Evolutionary conservation across 345 rosid genomes (phyloP).

Genomic region (Euphorbia lathyris): DNA sequence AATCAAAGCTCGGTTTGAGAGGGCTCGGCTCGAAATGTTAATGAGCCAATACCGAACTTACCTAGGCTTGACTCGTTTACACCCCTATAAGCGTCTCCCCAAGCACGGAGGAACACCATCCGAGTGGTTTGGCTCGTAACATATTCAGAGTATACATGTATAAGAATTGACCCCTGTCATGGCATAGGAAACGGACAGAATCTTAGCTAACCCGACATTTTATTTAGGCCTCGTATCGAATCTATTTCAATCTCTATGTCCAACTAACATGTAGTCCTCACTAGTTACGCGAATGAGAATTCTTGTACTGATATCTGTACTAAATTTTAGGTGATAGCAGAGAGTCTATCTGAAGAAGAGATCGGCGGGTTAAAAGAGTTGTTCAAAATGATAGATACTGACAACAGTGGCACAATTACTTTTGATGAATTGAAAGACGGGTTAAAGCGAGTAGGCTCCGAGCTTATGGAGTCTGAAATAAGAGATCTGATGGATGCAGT

Average conservation of each 20-base stretch:
- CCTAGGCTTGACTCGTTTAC: no score
- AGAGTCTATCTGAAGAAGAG: slow-evolving; percentile 78
- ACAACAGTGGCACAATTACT: slow-evolving; percentile 69
- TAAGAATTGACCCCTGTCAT: neutral
- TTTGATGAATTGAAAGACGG: slow-evolving; percentile 68
- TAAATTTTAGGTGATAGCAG: slow-evolving; percentile 58
- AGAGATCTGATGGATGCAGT: slow-evolving; percentile 71
- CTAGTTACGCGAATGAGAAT: neutral
- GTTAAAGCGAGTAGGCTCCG: slow-evolving; percentile 58
- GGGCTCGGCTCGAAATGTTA: no score
- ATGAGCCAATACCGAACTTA: no score
- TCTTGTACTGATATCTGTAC: neutral
- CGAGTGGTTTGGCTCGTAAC: neutral
- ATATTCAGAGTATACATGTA: neutral
- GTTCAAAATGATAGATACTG: slow-evolving; percentile 79
- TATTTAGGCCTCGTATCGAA: neutral
- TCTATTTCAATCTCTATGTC: neutral
- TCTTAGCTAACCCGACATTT: neutral
- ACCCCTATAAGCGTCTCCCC: neutral
- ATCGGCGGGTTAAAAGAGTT: slow-evolving; percentile 74
- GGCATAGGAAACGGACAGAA: no score
- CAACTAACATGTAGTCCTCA: neutral
- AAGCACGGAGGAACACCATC: neutral
- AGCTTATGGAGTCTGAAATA: slow-evolving; percentile 83
- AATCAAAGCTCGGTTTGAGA: no score